These are phyloP conservation scores for Pneumocystis murina DNA, from an alignment of 1,139 yeast species.

Conservation along the genomic window DNA sequence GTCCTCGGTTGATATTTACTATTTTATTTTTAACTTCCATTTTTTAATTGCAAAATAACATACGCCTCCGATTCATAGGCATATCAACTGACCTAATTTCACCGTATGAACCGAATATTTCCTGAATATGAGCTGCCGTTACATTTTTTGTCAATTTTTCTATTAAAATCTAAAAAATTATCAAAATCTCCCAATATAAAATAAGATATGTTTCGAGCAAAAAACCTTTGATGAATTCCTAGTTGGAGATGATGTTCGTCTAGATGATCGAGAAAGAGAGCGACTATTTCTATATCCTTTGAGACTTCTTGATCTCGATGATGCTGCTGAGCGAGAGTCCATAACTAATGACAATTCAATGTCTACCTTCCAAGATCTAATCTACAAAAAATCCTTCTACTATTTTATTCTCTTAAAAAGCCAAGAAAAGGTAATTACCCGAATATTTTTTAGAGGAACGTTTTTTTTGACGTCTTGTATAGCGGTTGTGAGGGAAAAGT, in stretches of 20 bases:
- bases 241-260: neutral
- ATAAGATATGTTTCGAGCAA: neutral
- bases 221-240: neutral
- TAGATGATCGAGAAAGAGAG: neutral
- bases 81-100: slow-evolving; percentile 7
- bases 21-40: neutral
- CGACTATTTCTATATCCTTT: neutral
- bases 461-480: too few species aligned
- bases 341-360: neutral
- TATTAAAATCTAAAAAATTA: slow-evolving; percentile 27
- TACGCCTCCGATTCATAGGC: slow-evolving; percentile 10
- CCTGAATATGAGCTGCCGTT: slow-evolving; percentile 12
- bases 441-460: too few species aligned
- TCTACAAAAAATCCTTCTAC: too few species aligned
- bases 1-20: slow-evolving; percentile 4
- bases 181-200: neutral
- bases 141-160: slow-evolving; percentile 14
- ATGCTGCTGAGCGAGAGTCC: neutral
- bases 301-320: neutral
- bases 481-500: too few species aligned
- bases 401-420: too few species aligned
- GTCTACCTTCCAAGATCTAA: neutral
- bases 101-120: slow-evolving; percentile 15
- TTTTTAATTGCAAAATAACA: neutral
- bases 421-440: too few species aligned